Evolutionary conservation across 2,329 filamentous ascomycete genomes (phyloP), one percentile per base, ranked within the genome.

Genomic region (Knoxdaviesia proteae): DNA sequence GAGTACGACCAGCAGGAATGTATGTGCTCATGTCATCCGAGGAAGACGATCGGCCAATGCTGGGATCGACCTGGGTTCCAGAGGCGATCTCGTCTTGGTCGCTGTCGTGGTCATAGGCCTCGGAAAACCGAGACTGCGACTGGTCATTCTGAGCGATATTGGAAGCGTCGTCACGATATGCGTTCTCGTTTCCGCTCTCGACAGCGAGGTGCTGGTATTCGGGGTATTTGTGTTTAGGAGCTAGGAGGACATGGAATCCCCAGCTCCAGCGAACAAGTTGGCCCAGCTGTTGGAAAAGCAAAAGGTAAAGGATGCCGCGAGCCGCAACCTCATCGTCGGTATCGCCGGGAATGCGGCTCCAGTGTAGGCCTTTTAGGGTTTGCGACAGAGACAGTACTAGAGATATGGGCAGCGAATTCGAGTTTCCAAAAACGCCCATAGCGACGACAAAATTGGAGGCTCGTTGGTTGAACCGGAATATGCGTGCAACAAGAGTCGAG

Each of bases 351-450:
- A 96, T 74, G 49, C 75, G 80, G 60, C 88, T 80, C 90, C 90
- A 98, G 57, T 96, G 88, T 33, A 98, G 68, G 5, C 90, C 90
- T 52, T 79, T 76, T 44, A 98, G 69, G 0, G 90, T 98, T 56
- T 94, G 82, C 9, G 88, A 92, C 7, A 98, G 70, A 6, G 88
- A 94, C 45, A 96, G 72, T 47, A 98, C 86, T 44, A 98, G 75
- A 0, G 90, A 98, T 47, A 98, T 96, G 0, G 90, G 90, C 20
- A 98, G 71, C 11, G 90, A 96, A 61, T 98, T 98, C 34, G 88
- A 96, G 59, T 98, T 98, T 52, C 88, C 90, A 58, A 98, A 98
- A 40, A 96, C 71, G 35, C 83, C 87, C 90, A 98, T 98, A 42
- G 90, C 90, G 33, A 84, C 82, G 37, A 98, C 81, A 54, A 98